phyloP scores from a whole-genome alignment of 371 early-diverging fungal genomes.

The Homolaphlyctis polyrhiza region DNA sequence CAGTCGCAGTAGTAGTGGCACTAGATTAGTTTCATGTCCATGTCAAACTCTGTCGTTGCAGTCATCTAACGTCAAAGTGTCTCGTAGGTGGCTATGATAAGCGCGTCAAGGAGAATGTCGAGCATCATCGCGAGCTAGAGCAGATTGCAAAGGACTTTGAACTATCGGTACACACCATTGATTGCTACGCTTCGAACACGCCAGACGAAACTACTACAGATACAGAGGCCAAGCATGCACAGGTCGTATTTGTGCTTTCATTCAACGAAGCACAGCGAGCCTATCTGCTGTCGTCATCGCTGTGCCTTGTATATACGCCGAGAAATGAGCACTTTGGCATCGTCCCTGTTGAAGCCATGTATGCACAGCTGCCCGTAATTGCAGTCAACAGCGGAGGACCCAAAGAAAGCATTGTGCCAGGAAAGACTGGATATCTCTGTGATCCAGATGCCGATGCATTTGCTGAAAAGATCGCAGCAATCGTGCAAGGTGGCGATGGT shows the following conservation, averaged over 20 bases:
- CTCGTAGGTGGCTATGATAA: conserved; percentile 76
- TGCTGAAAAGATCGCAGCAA: conserved; percentile 18
- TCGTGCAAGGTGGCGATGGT: conserved; percentile 23
- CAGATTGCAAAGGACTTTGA: conserved; percentile 42
- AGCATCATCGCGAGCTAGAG: conserved; percentile 68
- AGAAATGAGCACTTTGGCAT: conserved; percentile 94
- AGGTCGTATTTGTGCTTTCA: conserved; percentile 84
- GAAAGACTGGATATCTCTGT: conserved; percentile 72
- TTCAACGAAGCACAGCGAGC: conserved; percentile 78
- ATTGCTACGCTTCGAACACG: background rate
- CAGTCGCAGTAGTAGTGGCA: too few species aligned
- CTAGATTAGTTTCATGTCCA: too few species aligned
- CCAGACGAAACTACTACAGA: background rate
- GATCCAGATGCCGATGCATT: conserved; percentile 57
- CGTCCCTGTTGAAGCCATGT: conserved; percentile 96
- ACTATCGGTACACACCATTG: conserved; percentile 21
- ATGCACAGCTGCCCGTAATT: conserved; percentile 76
- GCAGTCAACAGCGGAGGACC: conserved; percentile 88
- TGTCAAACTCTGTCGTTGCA: too few species aligned
- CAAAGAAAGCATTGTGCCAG: conserved; percentile 56
- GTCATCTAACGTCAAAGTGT: too few species aligned
- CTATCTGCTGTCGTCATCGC: conserved; percentile 59
- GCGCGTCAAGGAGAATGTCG: conserved; percentile 79
- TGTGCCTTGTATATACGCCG: conserved; percentile 84
- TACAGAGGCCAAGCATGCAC: conserved; percentile 31